Conservation (phyloP, 306 rosid genomes). For the Acacia acuminata region DNA sequence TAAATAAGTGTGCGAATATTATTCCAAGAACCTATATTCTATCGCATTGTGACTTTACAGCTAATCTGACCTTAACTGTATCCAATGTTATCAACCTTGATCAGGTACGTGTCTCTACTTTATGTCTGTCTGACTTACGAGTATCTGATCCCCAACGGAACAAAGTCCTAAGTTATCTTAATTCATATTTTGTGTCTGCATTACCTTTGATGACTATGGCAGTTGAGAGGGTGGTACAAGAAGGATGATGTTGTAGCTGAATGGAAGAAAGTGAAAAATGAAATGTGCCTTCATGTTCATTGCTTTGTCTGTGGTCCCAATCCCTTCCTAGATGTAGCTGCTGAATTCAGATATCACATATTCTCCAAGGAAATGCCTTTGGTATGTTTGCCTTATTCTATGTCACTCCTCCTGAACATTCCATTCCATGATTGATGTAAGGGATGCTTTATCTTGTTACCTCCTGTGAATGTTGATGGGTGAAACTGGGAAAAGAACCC, state of each 20-base stretch:
- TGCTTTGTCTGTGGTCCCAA: slow-evolving; percentile 96
- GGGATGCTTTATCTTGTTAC: neutral
- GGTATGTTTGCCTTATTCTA: slow-evolving; percentile 47
- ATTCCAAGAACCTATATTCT: slow-evolving; percentile 91
- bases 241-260: slow-evolving; percentile 98
- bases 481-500: slow-evolving; percentile 15
- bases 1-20: slow-evolving; percentile 56
- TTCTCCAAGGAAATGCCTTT: slow-evolving; percentile 97
- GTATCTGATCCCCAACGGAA: neutral
- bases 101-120: slow-evolving; percentile 57
- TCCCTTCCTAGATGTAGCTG: slow-evolving; percentile 67
- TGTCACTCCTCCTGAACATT: neutral
- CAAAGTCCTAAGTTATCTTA: neutral
- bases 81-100: slow-evolving; percentile 90
- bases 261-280: slow-evolving; percentile 92
- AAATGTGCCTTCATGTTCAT: slow-evolving; percentile 89
- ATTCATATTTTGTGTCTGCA: slow-evolving; percentile 10
- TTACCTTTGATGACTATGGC: slow-evolving; percentile 28
- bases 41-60: slow-evolving; percentile 95
- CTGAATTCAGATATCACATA: slow-evolving; percentile 91
- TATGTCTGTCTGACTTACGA: neutral
- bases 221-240: slow-evolving; percentile 93
- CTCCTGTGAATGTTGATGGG: neutral
- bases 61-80: slow-evolving; percentile 86
- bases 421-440: neutral